Base-by-base conservation (phyloP, 1,139 yeast species). In the Meyerozyma guilliermondii region DNA sequence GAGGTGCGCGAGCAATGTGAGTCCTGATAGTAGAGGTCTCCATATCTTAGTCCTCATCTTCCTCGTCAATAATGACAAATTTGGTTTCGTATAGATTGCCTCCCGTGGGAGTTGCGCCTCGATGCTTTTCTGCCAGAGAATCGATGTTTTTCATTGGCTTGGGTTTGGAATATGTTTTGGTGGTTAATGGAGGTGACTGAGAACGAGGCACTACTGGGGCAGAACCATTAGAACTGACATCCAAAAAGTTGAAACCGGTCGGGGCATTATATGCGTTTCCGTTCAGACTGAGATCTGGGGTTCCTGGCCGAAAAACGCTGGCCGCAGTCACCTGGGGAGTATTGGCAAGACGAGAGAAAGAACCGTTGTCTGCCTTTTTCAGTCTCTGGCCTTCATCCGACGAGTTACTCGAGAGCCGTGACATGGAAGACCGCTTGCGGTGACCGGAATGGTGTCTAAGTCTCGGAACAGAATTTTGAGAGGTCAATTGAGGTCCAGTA, bases 351-450 rank as follows among this genome's bases (percentile, higher is more conserved):
- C 28, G 28, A 26, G 28, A 26, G 13, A 26, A 26, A 3, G 28
- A 26, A 7, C 28, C 18, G 16, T 29, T 29, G 33, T 29, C 33
- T n/a, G 33, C 4, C 33, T 29, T 29, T 18, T 29, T 29, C 17
- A 14, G 33, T 16, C 33, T 13, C 44, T 13, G 54, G 43, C 70
- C 63, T 31, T 68, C 74, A 28, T 66, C 74, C 0, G 74, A 68
- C 0, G 74, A 67, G 43, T 66, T 68, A 43, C 67, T 62, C 5
- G 73, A 65, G 7, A 70, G 60, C 42, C 63, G 70, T 1, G 69
- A 57, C 11, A 69, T 52, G 7, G 68, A 61, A 13, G 56, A 47
- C 43, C 59, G 61, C 50, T 63, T 66, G 14, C 52, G 55, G 26
- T 57, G 60, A 33, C 49, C 35, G 35, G 39, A 23, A 29, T 43